Evolutionary conservation across 2,329 filamentous ascomycete genomes (phyloP).

Genomic region (Mycosphaerella sp.): DNA sequence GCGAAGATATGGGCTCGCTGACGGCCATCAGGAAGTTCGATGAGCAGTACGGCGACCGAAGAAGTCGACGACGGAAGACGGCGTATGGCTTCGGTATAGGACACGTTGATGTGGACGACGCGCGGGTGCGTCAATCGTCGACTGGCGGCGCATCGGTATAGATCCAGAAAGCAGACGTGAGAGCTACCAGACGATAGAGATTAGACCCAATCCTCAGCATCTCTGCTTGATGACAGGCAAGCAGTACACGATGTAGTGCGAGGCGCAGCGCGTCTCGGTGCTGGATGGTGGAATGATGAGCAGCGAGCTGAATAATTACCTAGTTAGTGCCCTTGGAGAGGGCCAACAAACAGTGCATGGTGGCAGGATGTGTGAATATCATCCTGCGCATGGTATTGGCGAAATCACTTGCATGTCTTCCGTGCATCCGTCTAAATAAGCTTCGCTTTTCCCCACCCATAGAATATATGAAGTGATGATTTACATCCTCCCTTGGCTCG

Average conservation of each 20-base stretch:
- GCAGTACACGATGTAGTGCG: not conserved
- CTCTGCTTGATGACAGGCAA: not conserved
- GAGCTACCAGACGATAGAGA: not conserved
- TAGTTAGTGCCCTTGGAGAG: too few relatives aligned
- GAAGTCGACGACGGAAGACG: constrained; percentile 47
- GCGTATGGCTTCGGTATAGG: constrained; percentile 33
- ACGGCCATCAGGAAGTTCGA: constrained; percentile 90
- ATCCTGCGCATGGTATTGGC: not conserved
- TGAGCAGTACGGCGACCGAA: constrained; percentile 83
- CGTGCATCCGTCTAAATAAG: not conserved
- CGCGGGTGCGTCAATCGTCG: constrained; percentile 25
- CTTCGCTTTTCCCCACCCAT: not conserved
- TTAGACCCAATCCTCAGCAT: not conserved
- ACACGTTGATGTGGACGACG: constrained; percentile 27
- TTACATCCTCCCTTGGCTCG: not conserved
- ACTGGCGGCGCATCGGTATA: not conserved
- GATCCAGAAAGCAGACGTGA: not conserved
- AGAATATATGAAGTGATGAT: not conserved
- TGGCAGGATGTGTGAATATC: too few relatives aligned
- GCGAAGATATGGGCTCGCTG: constrained; percentile 84
- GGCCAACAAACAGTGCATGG: too few relatives aligned
- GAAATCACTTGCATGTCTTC: not conserved
- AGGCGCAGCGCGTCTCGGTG: too few relatives aligned
- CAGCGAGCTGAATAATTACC: too few relatives aligned
- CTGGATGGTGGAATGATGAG: too few relatives aligned